Percentiles rank a stretch among this genome's conserved stretches.
Evolutionary conservation across 2,329 filamentous ascomycete species (phyloP).

Genomic region (Trichoderma simmonsii): DNA sequence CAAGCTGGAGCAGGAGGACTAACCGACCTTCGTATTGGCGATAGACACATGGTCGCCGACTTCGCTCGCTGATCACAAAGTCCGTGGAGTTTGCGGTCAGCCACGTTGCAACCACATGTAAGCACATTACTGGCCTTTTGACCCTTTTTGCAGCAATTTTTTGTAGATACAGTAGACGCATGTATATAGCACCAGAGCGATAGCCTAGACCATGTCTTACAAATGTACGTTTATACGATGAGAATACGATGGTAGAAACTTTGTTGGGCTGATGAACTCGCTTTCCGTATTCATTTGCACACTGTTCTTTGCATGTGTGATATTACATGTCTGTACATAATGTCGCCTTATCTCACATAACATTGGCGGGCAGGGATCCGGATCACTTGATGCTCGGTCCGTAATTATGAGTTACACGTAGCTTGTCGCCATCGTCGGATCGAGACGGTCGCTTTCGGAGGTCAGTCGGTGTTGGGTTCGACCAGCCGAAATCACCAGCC

Average conservation of each 20-base stretch:
- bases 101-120: conserved; percentile 15
- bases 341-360: not conserved
- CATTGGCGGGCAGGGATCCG: not conserved
- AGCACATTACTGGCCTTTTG: conserved; percentile 5
- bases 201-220: not conserved
- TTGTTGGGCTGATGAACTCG: not conserved
- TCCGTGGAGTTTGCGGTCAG: not conserved
- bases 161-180: not conserved
- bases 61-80: not conserved
- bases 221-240: not conserved
- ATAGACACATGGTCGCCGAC: not conserved
- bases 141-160: not conserved
- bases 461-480: conserved; percentile 8
- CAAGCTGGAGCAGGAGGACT: not conserved
- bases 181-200: not conserved
- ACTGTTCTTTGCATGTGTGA: not conserved
- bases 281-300: not conserved
- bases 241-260: not conserved
- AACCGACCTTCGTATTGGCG: not conserved
- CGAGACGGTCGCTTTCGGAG: not conserved
- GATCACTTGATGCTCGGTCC: not conserved
- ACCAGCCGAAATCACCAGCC: conserved; percentile 8
- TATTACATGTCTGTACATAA: not conserved
- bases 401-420: not conserved
- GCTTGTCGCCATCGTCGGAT: not conserved